Evolutionary conservation across 1,284 basidiomycete species (phyloP).

Genomic region (Apiotrichum mycotoxinovorans): DNA sequence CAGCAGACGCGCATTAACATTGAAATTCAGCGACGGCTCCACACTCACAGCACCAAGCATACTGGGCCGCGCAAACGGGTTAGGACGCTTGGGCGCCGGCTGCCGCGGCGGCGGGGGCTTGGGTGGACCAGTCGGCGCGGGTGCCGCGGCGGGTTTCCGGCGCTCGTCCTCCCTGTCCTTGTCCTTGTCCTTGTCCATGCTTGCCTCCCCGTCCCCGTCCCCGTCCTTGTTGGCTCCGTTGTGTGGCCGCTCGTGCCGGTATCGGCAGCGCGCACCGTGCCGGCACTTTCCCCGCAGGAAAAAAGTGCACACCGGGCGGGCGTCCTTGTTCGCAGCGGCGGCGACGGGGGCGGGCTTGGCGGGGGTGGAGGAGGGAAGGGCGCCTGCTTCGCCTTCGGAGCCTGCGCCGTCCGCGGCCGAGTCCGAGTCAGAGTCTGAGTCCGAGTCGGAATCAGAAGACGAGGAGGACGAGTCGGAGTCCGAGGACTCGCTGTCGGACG

Average conservation of each 20-base stretch:
- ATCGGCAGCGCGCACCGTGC: conserved; percentile 36
- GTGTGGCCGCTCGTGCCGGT: conserved; percentile 24
- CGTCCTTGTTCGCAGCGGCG: not conserved
- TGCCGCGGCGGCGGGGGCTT: conserved; percentile 47
- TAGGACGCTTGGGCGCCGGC: conserved; percentile 58
- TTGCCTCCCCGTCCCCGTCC: not conserved
- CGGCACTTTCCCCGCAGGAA: conserved; percentile 41
- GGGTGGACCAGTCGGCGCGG: conserved; percentile 1
- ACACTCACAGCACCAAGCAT: conserved; percentile 68
- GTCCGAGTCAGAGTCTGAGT: conserved; percentile 16
- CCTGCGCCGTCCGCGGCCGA: conserved; percentile 21
- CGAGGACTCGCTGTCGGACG: conserved; percentile 8
- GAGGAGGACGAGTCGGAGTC: conserved; percentile 11
- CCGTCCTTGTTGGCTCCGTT: not conserved
- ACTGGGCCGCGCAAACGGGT: conserved; percentile 67
- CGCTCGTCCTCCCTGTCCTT: not conserved
- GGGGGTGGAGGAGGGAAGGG: too few species aligned
- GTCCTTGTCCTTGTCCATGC: not conserved
- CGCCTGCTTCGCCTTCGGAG: conserved; percentile 9
- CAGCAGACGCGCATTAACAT: not conserved
- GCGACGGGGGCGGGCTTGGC: not conserved
- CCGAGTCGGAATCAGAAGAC: conserved; percentile 9
- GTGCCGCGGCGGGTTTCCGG: conserved; percentile 11
- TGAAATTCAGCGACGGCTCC: too few species aligned
- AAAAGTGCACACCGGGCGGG: conserved; percentile 32